Percentiles rank a stretch among this genome's conserved stretches.
Conservation (phyloP, 75 land plant genomes). For the Pinus albicaulis region DNA sequence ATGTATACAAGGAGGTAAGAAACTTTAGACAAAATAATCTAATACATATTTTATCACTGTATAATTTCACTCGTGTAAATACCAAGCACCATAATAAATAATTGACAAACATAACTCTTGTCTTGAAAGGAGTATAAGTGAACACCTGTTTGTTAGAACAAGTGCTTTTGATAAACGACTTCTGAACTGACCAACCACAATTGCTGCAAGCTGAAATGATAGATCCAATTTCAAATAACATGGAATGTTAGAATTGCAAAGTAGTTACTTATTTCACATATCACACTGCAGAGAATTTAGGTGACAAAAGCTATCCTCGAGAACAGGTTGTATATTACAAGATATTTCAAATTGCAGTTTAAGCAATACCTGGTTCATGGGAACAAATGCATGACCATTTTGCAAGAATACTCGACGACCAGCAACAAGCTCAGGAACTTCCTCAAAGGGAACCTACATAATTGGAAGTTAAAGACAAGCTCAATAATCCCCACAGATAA, state of each 20-base stretch:
- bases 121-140: not conserved
- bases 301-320: not conserved
- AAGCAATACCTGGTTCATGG: constrained; percentile 61
- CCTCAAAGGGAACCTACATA: constrained; percentile 92
- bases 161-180: constrained; percentile 81
- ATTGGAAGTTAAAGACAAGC: not conserved
- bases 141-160: constrained; percentile 75
- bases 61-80: not conserved
- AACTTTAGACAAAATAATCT: not conserved
- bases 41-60: not conserved
- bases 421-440: constrained; percentile 91
- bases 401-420: constrained; percentile 61
- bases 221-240: not conserved
- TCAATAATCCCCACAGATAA: not conserved
- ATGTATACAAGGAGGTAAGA: not conserved
- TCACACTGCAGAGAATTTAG: not conserved
- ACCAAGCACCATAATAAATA: not conserved
- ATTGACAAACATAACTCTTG: not conserved
- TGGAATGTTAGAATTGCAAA: not conserved
- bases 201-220: constrained; percentile 50
- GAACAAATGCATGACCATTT: constrained; percentile 87
- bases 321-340: not conserved
- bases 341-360: not conserved
- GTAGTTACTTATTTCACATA: not conserved
- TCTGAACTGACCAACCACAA: constrained; percentile 76